A percentile compares a stretch with the other conserved stretches of the same genome.
Conservation (phyloP, 805 yeast genomes). For the Candida orba region DNA sequence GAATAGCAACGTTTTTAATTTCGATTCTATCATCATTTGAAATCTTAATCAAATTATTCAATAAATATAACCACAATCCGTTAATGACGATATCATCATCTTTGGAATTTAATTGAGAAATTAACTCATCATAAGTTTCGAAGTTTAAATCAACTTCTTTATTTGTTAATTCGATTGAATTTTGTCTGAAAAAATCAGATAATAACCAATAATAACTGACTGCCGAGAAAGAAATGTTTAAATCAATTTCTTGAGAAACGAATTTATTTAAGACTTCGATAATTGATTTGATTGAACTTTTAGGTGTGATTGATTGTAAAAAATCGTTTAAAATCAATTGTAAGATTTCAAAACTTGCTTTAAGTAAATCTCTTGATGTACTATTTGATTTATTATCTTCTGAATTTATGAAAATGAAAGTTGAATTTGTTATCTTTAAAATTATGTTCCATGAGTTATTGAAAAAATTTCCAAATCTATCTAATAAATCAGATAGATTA, state of each 20-base stretch:
- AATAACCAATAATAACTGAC: constrained; percentile 89
- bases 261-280: constrained; percentile 70
- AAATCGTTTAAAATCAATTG: constrained; percentile 85
- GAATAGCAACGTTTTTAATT: constrained; percentile 84
- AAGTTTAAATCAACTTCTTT: constrained; percentile 11
- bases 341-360: constrained; percentile 72
- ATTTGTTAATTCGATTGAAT: not conserved
- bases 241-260: constrained; percentile 61
- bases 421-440: constrained; percentile 49
- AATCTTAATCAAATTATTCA: constrained; percentile 54
- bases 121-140: constrained; percentile 20
- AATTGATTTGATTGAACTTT: constrained; percentile 51
- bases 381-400: constrained; percentile 8
- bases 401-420: constrained; percentile 39
- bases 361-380: constrained; percentile 32
- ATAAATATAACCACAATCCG: constrained; percentile 56
- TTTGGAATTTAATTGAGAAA: constrained; percentile 18
- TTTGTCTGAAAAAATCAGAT: constrained; percentile 59
- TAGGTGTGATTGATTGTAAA: constrained; percentile 56
- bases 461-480: constrained; percentile 62
- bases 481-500: constrained; percentile 66
- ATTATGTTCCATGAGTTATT: constrained; percentile 68
- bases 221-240: constrained; percentile 86
- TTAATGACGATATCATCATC: constrained; percentile 22
- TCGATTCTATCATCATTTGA: constrained; percentile 64